Evolutionary conservation across 2,329 filamentous ascomycete species (phyloP), one percentile per base, ranked within the genome.

Genomic region (Penicillium hesseltinei): DNA sequence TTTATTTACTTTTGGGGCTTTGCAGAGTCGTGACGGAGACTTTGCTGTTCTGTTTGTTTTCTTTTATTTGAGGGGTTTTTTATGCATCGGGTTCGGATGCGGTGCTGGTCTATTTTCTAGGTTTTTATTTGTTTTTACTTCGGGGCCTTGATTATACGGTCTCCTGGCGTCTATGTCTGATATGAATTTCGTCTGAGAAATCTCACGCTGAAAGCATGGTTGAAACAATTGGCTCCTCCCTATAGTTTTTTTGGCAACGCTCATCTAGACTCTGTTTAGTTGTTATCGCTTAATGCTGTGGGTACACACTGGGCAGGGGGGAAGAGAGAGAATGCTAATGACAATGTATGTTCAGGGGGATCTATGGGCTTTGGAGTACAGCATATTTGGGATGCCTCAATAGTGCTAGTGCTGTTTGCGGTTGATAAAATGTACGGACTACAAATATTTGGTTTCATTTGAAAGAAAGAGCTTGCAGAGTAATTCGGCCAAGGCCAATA

Each of bases 1-100:
- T 44, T 44, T 44, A 31, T 56, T 46, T 42, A 15, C 25, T 51
- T 42, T 49, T 47, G 17, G n/a, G 35, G n/a, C 27, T 35, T 45
- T 19, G 21, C 17, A n/a, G 15, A 19, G 19, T 25, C 27, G 17
- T n/a, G 38, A 9, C 27, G 40, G 9, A 5, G 31, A n/a, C 13
- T 46, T 11, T 17, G 27, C 39, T 46, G 17, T 31, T 39, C 36
- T 38, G 5, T 51, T 56, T 17, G 19, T 36, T 57, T 4, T 42
- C 21, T 40, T 51, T 33, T 47, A n/a, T 51, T 54, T 23, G 25
- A 35, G 44, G 38, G 19, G 50, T 42, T 46, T 40, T 42, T 46
- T 40, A 36, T 40, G 42, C 54, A 56, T 53, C 54, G 29, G 54
- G 42, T 39, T 35, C 11, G 42, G 39, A 56, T 53, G 54, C 42